Evolutionary conservation across 2,329 filamentous ascomycete genomes (phyloP).

Genomic region (Myriangium duriaei): DNA sequence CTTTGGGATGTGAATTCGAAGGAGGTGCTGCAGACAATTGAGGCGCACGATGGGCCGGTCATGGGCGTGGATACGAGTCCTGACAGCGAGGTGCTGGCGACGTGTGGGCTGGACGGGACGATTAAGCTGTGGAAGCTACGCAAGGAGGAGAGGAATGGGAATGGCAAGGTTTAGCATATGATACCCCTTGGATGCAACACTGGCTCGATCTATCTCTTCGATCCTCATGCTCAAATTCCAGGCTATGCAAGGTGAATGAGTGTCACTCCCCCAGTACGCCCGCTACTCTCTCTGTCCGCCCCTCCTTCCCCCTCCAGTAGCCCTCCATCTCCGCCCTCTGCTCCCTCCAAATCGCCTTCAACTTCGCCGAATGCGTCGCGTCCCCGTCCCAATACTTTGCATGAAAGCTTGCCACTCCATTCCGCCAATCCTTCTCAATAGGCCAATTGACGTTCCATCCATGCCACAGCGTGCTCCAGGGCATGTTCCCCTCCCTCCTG

Average conservation of each 20-base stretch:
- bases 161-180: neutral
- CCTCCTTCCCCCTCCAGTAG: slow-evolving; percentile 21
- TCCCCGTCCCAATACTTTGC: slow-evolving; percentile 30
- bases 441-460: slow-evolving; percentile 30
- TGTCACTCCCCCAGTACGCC: slow-evolving; percentile 1
- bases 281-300: neutral
- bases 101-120: slow-evolving; percentile 49
- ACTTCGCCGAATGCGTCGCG: slow-evolving; percentile 20
- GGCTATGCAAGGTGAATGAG: neutral
- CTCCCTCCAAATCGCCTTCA: slow-evolving; percentile 25
- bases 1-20: slow-evolving; percentile 89
- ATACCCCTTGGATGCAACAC: neutral
- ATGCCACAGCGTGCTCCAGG: slow-evolving; percentile 27
- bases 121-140: slow-evolving; percentile 45
- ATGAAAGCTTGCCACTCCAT: slow-evolving; percentile 25
- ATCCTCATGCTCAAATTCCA: too few species aligned
- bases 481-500: slow-evolving; percentile 27
- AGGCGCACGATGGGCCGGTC: slow-evolving; percentile 46
- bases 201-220: too few species aligned
- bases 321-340: slow-evolving; percentile 26
- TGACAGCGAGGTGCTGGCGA: slow-evolving; percentile 43
- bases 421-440: slow-evolving; percentile 24
- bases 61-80: slow-evolving; percentile 48
- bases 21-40: slow-evolving; percentile 57
- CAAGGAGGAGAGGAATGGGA: neutral